These are phyloP conservation scores for Iris macrosiphon DNA, from an alignment of 106 monocot species.

Conservation along the genomic window DNA sequence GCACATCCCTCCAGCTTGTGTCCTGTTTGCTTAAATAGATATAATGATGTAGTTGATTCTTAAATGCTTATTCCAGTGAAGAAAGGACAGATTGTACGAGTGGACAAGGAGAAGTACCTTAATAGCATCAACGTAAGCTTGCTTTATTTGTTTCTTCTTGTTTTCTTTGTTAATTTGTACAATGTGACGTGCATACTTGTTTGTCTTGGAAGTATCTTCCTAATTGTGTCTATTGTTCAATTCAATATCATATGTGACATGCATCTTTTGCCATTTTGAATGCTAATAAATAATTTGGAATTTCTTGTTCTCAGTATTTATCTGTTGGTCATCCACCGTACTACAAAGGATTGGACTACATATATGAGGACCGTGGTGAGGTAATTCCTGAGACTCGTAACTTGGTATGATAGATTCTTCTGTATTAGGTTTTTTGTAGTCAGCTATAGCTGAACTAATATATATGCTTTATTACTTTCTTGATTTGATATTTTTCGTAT, in stretches of 20 bases:
- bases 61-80: constrained; percentile 50
- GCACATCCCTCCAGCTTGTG: too few species aligned
- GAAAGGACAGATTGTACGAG: constrained; percentile 92
- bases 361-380: constrained; percentile 97
- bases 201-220: neutral
- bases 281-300: neutral
- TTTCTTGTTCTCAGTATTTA: constrained; percentile 57
- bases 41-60: too few species aligned
- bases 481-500: neutral
- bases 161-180: neutral
- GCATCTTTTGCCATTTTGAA: neutral
- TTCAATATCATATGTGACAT: neutral
- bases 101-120: constrained; percentile 92
- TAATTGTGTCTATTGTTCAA: neutral
- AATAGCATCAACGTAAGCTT: constrained; percentile 82
- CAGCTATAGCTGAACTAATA: too few species aligned
- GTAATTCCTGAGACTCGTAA: constrained; percentile 20
- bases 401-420: too few species aligned
- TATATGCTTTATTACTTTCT: too few species aligned
- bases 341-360: constrained; percentile 91
- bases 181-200: neutral
- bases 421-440: too few species aligned
- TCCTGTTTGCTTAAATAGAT: neutral
- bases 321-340: constrained; percentile 89
- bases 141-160: neutral